Base-by-base conservation (phyloP, 1,284 basidiomycete genomes). In the Boletus putidus region DNA sequence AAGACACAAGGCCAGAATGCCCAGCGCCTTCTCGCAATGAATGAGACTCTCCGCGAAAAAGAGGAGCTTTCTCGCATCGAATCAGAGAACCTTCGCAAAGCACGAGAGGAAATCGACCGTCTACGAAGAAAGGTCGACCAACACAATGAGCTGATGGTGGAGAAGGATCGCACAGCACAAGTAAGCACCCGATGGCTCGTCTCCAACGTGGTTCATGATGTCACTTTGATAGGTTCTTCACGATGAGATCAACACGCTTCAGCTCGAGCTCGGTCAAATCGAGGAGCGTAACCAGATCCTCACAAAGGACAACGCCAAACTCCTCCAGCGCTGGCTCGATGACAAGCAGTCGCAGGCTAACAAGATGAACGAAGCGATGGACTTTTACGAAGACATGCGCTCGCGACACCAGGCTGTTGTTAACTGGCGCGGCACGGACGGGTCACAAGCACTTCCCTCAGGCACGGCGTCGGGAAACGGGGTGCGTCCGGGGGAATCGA, bases 1-100 rank as follows among this genome's bases (percentile, higher is more conserved):
- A 96, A 97, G 75, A 93, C 94, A 0, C 96, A 98, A 71, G 92
- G 92, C 1, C 94, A 96, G 76, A 97, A 97, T 73, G 93, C 95
- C 2, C 96, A 98, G 72, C 83, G 93, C 42, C 81, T 96, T 16
- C 81, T 99, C 18, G 83, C 91, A 10, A 92, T 98, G 88, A 96
- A 93, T 62, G 96, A 99, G 74, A 91, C 92, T 1, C 79, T 98
- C 11, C 86, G 95, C 47, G 94, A 96, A 73, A 89, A 94, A 72
- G 96, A 98, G 72, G 91, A 95, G 62, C 69, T 87, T 31, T 84
- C 87, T 7, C 82, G 92, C 55, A 78, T 87, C 49, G 90, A 92
- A 62, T 79, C 88, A 4, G 94, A 97, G 70, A 86, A 84, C 64
- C 76, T 92, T 35, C 78, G 91, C 60, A 87, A 87, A 66, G 74